Conservation (phyloP, 2,329 filamentous ascomycete genomes). For the Penicillium sp. region DNA sequence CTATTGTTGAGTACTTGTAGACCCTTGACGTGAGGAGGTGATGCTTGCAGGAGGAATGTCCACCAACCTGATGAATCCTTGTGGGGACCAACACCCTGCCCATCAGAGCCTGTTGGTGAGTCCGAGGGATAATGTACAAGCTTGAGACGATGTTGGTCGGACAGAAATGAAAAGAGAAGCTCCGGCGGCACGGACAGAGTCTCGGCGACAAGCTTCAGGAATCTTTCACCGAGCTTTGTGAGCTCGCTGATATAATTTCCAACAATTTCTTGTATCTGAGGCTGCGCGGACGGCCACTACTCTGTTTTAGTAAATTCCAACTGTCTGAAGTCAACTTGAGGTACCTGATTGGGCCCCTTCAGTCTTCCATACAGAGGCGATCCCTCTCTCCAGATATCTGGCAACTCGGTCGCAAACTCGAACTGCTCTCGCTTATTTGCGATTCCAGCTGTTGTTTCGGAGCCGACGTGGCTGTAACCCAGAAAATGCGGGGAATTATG, state of each 20-base stretch:
- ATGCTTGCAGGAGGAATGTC: slow-evolving; percentile 63
- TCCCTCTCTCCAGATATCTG: slow-evolving; percentile 34
- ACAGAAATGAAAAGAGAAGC: slow-evolving; percentile 54
- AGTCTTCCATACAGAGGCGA: slow-evolving; percentile 45
- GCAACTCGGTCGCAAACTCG: slow-evolving; percentile 58
- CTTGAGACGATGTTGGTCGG: slow-evolving; percentile 60
- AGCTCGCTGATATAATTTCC: slow-evolving; percentile 53
- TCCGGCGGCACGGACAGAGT: slow-evolving; percentile 51
- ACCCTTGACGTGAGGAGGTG: slow-evolving; percentile 48
- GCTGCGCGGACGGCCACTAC: slow-evolving; percentile 45
- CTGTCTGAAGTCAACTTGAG: neutral
- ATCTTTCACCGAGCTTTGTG: slow-evolving; percentile 51
- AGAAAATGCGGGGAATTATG: slow-evolving; percentile 60
- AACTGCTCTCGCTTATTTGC: slow-evolving; percentile 58
- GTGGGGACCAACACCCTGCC: slow-evolving; percentile 60
- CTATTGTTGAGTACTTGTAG: slow-evolving; percentile 44
- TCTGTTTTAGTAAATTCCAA: neutral
- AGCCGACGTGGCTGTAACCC: slow-evolving; percentile 56
- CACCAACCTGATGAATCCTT: slow-evolving; percentile 65
- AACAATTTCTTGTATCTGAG: slow-evolving; percentile 38
- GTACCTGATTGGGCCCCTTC: slow-evolving; percentile 49
- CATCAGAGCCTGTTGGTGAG: slow-evolving; percentile 7
- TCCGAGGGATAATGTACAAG: slow-evolving; percentile 54
- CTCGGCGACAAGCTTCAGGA: slow-evolving; percentile 57
- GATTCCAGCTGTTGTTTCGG: slow-evolving; percentile 56